A percentile compares a stretch with the other conserved stretches of the same genome.
Conservation (phyloP, 2,329 filamentous ascomycete species). For the Sporothrix pallida region DNA sequence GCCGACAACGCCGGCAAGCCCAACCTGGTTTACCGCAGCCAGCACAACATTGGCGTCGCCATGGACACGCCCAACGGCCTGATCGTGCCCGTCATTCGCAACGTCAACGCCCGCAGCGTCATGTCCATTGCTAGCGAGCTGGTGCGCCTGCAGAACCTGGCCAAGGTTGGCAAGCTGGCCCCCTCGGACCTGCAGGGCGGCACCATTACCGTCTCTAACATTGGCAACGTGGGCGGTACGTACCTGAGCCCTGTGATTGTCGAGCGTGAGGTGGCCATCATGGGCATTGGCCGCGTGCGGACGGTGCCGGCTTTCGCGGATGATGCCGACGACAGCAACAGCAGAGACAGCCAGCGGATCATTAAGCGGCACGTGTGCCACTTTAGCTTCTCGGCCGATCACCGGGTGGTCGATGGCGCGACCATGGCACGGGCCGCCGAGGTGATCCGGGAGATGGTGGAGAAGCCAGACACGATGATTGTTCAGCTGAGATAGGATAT, state of each 20-base stretch:
- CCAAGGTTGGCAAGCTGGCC: conserved; percentile 74
- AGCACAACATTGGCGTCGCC: conserved; percentile 94
- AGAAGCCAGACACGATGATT: conserved; percentile 87
- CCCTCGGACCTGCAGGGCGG: conserved; percentile 79
- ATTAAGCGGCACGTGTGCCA: conserved; percentile 81
- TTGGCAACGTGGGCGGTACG: conserved; percentile 91
- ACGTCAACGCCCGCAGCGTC: conserved; percentile 79
- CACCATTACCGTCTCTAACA: conserved; percentile 95
- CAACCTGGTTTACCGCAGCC: conserved; percentile 74
- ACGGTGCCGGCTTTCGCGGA: conserved; percentile 79
- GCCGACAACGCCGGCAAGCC: conserved; percentile 61
- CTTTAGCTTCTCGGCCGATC: conserved; percentile 96
- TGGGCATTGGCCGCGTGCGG: conserved; percentile 83
- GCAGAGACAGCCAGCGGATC: conserved; percentile 68
- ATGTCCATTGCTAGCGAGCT: conserved; percentile 79
- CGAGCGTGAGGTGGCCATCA: conserved; percentile 86
- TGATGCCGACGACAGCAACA: conserved; percentile 56
- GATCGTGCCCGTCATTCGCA: conserved; percentile 87
- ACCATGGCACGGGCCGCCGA: conserved; percentile 92
- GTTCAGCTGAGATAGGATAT: conserved; percentile 69
- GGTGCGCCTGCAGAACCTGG: conserved; percentile 72
- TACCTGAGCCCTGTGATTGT: conserved; percentile 92
- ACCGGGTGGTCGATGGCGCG: conserved; percentile 91
- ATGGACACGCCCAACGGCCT: conserved; percentile 92
- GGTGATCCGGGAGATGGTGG: conserved; percentile 75